Percentiles rank a stretch among this genome's conserved stretches.
phyloP scores from a whole-genome alignment of 2,329 filamentous ascomycete genomes.

The Neoarthrinium moseri region DNA sequence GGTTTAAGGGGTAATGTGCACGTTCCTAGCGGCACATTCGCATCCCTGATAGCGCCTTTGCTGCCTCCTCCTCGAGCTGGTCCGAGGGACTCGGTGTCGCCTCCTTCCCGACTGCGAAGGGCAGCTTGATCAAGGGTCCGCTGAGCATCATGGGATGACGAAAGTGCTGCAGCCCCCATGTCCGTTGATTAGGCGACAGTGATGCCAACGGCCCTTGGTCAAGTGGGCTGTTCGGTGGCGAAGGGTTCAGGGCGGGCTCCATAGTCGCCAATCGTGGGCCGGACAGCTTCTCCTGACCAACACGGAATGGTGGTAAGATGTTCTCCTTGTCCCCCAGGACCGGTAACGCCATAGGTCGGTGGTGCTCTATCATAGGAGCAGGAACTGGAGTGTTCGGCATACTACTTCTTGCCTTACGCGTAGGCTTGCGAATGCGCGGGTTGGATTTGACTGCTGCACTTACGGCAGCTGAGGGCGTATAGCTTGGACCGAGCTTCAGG shows the following conservation, averaged over 20 bases:
- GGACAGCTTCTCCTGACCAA: conserved; percentile 19
- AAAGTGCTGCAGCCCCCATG: conserved; percentile 19
- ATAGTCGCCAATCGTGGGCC: conserved; percentile 21
- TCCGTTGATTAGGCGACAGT: conserved; percentile 14
- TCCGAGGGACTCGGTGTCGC: conserved; percentile 29
- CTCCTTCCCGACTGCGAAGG: conserved; percentile 19
- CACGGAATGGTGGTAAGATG: conserved; percentile 22
- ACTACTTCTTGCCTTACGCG: conserved; percentile 23
- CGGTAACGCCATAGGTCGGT: background rate
- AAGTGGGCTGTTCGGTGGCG: conserved; percentile 17
- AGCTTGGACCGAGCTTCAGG: no score
- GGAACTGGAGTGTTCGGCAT: conserved; percentile 10
- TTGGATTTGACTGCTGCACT: conserved; percentile 49
- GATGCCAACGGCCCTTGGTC: conserved; percentile 11
- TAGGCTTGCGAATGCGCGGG: conserved; percentile 45
- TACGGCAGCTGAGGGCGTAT: conserved; percentile 39
- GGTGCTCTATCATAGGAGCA: background rate
- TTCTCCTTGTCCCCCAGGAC: conserved; percentile 6
- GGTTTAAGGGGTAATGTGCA: background rate
- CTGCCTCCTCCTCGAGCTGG: conserved; percentile 25
- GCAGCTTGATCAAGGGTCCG: conserved; percentile 23
- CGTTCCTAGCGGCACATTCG: conserved; percentile 1
- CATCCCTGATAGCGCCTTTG: conserved; percentile 6
- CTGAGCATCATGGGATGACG: conserved; percentile 26
- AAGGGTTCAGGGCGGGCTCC: conserved; percentile 26